Conservation (phyloP, 23 red algal genomes). For the Gracilaria caudata region DNA sequence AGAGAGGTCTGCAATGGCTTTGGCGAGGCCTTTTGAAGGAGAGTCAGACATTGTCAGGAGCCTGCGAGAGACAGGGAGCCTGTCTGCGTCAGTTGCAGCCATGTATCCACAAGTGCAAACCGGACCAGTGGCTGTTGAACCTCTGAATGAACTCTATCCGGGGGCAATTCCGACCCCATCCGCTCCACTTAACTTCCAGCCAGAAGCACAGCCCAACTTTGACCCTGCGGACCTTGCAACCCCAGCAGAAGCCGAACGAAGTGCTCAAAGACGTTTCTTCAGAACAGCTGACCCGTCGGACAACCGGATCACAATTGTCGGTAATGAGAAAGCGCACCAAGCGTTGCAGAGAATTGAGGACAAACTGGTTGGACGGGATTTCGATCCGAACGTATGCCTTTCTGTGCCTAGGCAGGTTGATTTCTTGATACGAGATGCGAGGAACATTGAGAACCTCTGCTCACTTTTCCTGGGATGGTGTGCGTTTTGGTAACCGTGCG, state of each 20-base stretch:
- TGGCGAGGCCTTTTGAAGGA: not conserved
- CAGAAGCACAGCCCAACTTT: not conserved
- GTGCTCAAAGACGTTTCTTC: slow-evolving; percentile 17
- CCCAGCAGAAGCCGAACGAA: slow-evolving; percentile 38
- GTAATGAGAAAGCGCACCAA: slow-evolving; percentile 52
- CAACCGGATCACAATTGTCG: slow-evolving; percentile 38
- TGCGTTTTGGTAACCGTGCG: slow-evolving; percentile 66
- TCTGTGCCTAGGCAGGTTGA: slow-evolving; percentile 78
- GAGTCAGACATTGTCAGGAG: slow-evolving; percentile 53
- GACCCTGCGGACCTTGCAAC: slow-evolving; percentile 46
- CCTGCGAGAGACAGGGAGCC: slow-evolving; percentile 21
- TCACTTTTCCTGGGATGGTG: slow-evolving; percentile 91
- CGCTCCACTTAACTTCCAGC: not conserved
- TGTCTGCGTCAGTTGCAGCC: slow-evolving; percentile 13
- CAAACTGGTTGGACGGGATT: slow-evolving; percentile 57
- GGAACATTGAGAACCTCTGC: slow-evolving; percentile 86
- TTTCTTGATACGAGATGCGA: slow-evolving; percentile 84
- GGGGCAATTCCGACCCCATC: slow-evolving; percentile 33
- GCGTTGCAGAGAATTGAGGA: slow-evolving; percentile 51
- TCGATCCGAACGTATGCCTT: not conserved
- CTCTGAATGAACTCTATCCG: not conserved
- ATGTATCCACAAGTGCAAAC: not conserved
- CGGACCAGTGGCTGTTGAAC: not conserved
- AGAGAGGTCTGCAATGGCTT: not conserved
- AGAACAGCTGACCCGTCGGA: slow-evolving; percentile 39